These are phyloP conservation scores for Brettanomyces nanus DNA, from an alignment of 805 yeast species.

Conservation along the genomic window DNA sequence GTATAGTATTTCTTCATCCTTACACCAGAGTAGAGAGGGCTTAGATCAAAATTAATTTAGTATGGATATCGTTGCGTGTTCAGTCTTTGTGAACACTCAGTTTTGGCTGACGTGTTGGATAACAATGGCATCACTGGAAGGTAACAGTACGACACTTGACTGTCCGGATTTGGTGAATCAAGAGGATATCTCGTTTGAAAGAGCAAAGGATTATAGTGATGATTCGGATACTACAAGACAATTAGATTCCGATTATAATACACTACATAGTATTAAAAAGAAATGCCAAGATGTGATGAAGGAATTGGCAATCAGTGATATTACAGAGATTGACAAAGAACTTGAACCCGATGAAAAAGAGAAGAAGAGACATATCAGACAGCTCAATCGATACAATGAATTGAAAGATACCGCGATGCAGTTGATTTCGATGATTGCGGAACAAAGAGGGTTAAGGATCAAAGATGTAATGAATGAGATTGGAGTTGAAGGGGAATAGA, in stretches of 20 bases:
- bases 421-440: conserved; percentile 52
- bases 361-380: conserved; percentile 42
- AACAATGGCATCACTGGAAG: no score
- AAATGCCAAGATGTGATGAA: conserved; percentile 7
- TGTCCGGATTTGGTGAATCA: no score
- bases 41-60: no score
- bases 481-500: conserved; percentile 27
- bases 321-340: conserved; percentile 4
- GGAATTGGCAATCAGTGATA: conserved; percentile 5
- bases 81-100: no score
- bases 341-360: conserved; percentile 28
- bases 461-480: conserved; percentile 46
- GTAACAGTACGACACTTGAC: no score
- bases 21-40: no score
- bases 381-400: conserved; percentile 52
- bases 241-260: background rate
- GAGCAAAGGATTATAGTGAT: background rate
- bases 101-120: no score
- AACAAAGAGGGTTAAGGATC: conserved; percentile 40
- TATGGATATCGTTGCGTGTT: no score
- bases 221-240: background rate
- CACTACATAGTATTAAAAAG: conserved; percentile 1
- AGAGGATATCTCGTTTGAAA: conserved; percentile 1
- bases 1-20: no score
- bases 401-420: conserved; percentile 53